phyloP scores from a whole-genome alignment of 768 basidiomycete species.

The Leccinum barrowsii region DNA sequence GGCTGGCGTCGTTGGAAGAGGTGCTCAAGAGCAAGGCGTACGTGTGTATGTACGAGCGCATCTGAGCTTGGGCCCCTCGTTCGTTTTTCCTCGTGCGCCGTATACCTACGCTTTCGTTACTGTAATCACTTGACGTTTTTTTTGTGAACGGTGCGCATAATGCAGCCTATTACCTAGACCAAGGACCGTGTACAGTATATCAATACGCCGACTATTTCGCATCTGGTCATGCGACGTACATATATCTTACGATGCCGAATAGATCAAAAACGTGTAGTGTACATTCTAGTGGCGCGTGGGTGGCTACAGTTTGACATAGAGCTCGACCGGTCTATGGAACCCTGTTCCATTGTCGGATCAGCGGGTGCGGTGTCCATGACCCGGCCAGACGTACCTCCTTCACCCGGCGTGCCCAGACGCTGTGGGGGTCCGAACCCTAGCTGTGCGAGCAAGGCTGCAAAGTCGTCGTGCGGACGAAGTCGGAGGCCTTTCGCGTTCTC shows the following conservation, averaged over 20 bases:
- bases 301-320: conserved; percentile 47
- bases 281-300: background rate
- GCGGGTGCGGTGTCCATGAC: background rate
- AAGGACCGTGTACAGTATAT: conserved; percentile 2
- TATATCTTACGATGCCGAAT: background rate
- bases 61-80: conserved; percentile 33
- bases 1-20: conserved; percentile 77
- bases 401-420: conserved; percentile 53
- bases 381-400: conserved; percentile 52
- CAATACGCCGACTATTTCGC: background rate
- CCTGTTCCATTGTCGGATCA: conserved; percentile 12
- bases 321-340: conserved; percentile 45
- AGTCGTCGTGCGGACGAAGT: conserved; percentile 63
- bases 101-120: background rate
- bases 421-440: conserved; percentile 59
- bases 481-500: conserved; percentile 55
- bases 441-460: conserved; percentile 47
- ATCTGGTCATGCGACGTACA: background rate
- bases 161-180: background rate
- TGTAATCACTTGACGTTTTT: background rate
- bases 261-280: background rate
- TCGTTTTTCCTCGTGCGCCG: background rate
- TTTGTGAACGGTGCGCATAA: background rate
- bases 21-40: conserved; percentile 91
- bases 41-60: conserved; percentile 87